A percentile compares a stretch with the other conserved stretches of the same genome.
Conservation (phyloP, 768 basidiomycete genomes). For the Suillus fuscotomentosus region DNA sequence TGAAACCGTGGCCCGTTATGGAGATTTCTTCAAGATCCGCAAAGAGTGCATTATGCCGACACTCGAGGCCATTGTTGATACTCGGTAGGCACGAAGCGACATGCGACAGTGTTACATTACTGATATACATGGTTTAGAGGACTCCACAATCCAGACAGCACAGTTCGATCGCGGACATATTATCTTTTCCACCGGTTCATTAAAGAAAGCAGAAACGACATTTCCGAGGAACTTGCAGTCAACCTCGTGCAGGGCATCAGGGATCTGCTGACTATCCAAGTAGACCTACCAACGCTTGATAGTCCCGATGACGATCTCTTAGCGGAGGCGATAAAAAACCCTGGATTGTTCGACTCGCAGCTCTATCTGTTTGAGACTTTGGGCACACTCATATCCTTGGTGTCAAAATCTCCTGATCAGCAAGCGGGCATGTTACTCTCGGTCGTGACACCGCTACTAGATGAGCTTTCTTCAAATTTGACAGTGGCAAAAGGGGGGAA, state of each 20-base stretch:
- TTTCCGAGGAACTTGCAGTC: constrained; percentile 68
- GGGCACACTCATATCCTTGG: constrained; percentile 80
- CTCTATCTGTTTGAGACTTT: constrained; percentile 93
- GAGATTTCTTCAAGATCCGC: constrained; percentile 94
- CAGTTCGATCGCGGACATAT: constrained; percentile 74
- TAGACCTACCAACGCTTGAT: constrained; percentile 76
- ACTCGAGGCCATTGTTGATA: constrained; percentile 84
- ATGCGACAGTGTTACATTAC: not conserved
- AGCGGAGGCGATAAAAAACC: constrained; percentile 73
- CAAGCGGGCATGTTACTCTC: constrained; percentile 71
- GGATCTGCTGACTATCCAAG: constrained; percentile 75
- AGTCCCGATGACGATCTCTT: constrained; percentile 72
- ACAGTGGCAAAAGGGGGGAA: constrained; percentile 54
- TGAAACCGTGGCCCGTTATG: constrained; percentile 88
- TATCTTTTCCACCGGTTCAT: constrained; percentile 95
- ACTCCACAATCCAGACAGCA: constrained; percentile 72
- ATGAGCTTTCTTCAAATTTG: constrained; percentile 61
- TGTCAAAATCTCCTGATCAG: constrained; percentile 63
- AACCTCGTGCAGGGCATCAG: constrained; percentile 70
- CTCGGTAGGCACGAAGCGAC: constrained; percentile 51
- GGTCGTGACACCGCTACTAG: constrained; percentile 78
- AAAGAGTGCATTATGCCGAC: constrained; percentile 86
- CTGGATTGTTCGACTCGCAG: constrained; percentile 81
- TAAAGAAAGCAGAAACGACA: constrained; percentile 75
- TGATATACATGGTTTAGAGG: constrained; percentile 52